Evolutionary conservation across 2,329 filamentous ascomycete genomes (phyloP).

Genomic region (Boeremia exigua): DNA sequence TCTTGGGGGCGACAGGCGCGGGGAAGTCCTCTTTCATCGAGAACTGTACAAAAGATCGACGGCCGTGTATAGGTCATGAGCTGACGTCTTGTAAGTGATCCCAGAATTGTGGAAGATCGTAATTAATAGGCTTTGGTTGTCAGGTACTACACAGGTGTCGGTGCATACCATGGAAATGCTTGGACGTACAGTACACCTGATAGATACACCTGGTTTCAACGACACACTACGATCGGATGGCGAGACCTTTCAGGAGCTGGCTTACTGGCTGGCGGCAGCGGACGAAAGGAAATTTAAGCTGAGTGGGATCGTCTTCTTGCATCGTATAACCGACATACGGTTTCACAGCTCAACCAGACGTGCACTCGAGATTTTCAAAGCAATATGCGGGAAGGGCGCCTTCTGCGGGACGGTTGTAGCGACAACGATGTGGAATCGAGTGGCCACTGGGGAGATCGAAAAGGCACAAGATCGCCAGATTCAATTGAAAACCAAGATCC

Average conservation of each 20-base stretch:
- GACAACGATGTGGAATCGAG: slow-evolving; percentile 52
- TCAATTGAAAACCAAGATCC: background rate
- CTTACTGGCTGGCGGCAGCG: slow-evolving; percentile 46
- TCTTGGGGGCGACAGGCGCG: slow-evolving; percentile 51
- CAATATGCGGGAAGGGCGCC: slow-evolving; percentile 51
- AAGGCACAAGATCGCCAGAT: background rate
- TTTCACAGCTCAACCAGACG: slow-evolving; percentile 50
- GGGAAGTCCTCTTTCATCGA: slow-evolving; percentile 51
- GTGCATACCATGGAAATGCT: slow-evolving; percentile 6
- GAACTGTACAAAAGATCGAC: slow-evolving; percentile 4
- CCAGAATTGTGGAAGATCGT: background rate
- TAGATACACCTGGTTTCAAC: slow-evolving; percentile 24
- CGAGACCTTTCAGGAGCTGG: slow-evolving; percentile 52
- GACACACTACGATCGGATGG: slow-evolving; percentile 45
- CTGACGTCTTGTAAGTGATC: background rate
- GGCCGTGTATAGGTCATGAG: background rate
- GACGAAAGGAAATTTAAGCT: slow-evolving; percentile 44
- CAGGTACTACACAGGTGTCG: slow-evolving; percentile 1
- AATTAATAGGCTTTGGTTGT: background rate
- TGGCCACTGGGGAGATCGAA: background rate
- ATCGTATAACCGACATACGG: slow-evolving; percentile 52
- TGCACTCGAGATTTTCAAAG: slow-evolving; percentile 53
- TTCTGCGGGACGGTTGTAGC: slow-evolving; percentile 51
- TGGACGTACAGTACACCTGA: slow-evolving; percentile 10
- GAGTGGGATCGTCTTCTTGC: slow-evolving; percentile 55